Percentiles rank a stretch among this genome's conserved stretches.
Conservation (phyloP, 2,329 filamentous ascomycete species). For the Lizonia empirigonia region DNA sequence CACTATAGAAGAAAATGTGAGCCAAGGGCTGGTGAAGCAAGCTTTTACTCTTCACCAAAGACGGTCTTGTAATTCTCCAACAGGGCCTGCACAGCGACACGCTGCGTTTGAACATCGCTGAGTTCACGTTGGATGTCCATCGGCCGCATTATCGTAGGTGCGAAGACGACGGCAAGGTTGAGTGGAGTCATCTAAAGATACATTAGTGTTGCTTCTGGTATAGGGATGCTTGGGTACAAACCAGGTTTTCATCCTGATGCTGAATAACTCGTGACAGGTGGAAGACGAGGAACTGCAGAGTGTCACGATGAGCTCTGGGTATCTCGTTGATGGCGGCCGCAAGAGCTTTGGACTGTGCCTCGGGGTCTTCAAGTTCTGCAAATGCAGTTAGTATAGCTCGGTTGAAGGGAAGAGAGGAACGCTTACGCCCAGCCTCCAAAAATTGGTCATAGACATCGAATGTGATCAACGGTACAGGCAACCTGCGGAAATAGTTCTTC, state of each 20-base stretch:
- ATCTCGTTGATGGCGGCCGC: conserved; percentile 76
- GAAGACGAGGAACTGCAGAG: conserved; percentile 91
- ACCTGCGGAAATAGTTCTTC: conserved; percentile 96
- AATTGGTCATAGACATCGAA: conserved; percentile 91
- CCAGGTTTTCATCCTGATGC: conserved; percentile 82
- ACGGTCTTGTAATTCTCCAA: conserved; percentile 87
- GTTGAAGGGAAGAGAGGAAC: neutral
- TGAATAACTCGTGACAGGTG: conserved; percentile 87
- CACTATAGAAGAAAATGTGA: conserved; percentile 2
- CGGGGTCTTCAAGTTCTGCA: conserved; percentile 66
- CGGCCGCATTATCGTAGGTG: conserved; percentile 95
- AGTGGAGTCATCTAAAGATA: conserved; percentile 81
- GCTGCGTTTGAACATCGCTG: conserved; percentile 94
- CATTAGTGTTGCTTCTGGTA: conserved; percentile 19
- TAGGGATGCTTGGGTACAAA: conserved; percentile 52
- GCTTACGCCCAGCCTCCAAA: conserved; percentile 77
- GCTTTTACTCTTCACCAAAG: conserved; percentile 59
- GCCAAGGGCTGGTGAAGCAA: neutral
- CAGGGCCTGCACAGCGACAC: conserved; percentile 87
- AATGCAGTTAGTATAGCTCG: conserved; percentile 7
- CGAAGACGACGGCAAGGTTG: conserved; percentile 96
- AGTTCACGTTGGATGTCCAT: conserved; percentile 90
- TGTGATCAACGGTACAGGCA: conserved; percentile 87
- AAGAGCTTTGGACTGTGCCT: conserved; percentile 60
- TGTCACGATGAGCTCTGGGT: conserved; percentile 83